A percentile compares a stretch with the other conserved stretches of the same genome.
Evolutionary conservation across 2,329 filamentous ascomycete species (phyloP).

Genomic region (Ophiostoma australiae): DNA sequence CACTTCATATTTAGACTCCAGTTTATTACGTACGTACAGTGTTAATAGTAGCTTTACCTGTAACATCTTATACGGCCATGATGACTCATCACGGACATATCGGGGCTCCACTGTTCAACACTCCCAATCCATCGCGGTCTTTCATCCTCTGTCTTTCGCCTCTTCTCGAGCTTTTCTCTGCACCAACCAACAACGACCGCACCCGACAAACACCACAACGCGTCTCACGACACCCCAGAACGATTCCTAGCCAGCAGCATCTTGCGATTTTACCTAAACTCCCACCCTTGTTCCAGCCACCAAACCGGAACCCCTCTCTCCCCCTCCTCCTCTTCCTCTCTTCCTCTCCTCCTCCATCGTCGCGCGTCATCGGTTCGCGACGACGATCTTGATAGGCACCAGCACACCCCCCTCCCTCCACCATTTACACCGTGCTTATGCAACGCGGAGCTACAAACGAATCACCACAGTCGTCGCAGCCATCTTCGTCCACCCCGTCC

Average conservation of each 20-base stretch:
- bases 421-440: slow-evolving; percentile 50
- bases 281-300: background rate
- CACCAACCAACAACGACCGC: background rate
- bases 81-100: slow-evolving; percentile 6
- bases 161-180: background rate
- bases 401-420: background rate
- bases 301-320: background rate
- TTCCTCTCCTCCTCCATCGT: background rate
- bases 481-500: slow-evolving; percentile 34
- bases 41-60: background rate
- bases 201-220: background rate
- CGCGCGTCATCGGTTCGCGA: slow-evolving; percentile 17
- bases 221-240: background rate
- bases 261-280: background rate
- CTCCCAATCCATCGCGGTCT: background rate
- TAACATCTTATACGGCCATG: background rate
- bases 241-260: background rate
- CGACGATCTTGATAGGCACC: slow-evolving; percentile 17
- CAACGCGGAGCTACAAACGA: slow-evolving; percentile 52
- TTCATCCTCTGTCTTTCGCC: background rate
- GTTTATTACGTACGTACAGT: background rate
- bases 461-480: slow-evolving; percentile 31
- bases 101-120: background rate
- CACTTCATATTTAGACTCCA: background rate
- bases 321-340: background rate